Evolutionary conservation across 345 rosid species (phyloP).

Genomic region (Eucalyptus guilfoylei): DNA sequence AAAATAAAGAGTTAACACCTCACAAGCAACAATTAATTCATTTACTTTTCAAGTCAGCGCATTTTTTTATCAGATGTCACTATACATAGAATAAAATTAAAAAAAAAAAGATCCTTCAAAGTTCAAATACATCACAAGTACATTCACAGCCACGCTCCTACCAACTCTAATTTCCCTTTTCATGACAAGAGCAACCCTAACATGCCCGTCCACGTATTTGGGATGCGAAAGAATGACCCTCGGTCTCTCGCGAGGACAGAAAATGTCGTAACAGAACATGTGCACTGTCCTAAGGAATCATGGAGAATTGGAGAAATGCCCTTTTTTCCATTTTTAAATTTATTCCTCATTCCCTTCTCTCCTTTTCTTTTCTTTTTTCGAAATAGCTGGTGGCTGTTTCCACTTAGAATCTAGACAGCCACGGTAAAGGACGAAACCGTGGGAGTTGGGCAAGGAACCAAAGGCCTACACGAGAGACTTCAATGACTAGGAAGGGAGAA

Average conservation of each 20-base stretch:
- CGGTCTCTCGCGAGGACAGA: not conserved
- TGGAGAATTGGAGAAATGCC: not conserved
- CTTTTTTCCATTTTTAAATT: not conserved
- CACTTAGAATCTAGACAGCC: not conserved
- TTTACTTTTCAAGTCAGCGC: not conserved
- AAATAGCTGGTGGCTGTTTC: not conserved
- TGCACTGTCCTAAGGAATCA: not conserved
- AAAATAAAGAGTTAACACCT: fast-evolving
- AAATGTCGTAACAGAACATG: not conserved
- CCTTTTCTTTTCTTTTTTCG: not conserved
- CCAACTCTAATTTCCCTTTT: not conserved
- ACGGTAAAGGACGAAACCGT: not conserved
- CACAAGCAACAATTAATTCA: not conserved
- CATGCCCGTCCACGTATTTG: not conserved
- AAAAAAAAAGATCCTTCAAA: not conserved
- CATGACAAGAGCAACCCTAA: not conserved
- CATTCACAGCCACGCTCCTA: not conserved
- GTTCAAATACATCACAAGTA: not conserved
- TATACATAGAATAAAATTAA: not conserved
- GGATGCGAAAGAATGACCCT: not conserved
- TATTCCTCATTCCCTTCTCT: not conserved
- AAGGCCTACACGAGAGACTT: not conserved
- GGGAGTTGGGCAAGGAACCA: not conserved
- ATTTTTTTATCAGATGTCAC: not conserved
- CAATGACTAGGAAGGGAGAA: not conserved